These are phyloP conservation scores for Nakazawaea laoshanensis DNA, from an alignment of 805 yeast genomes.

Conservation along the genomic window DNA sequence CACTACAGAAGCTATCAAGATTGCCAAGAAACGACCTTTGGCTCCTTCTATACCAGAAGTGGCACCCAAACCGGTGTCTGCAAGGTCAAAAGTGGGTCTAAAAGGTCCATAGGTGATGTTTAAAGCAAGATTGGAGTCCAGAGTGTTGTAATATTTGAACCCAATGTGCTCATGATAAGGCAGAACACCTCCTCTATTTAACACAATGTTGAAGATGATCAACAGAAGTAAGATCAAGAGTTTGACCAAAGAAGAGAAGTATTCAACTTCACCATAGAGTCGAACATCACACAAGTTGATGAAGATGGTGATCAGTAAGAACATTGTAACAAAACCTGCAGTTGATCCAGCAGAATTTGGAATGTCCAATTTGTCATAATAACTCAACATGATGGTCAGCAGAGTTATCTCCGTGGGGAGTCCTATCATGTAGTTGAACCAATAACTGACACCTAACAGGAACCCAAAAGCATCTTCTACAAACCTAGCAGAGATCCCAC, in stretches of 20 bases:
- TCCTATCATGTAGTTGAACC: constrained; percentile 64
- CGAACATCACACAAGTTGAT: constrained; percentile 63
- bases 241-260: constrained; percentile 52
- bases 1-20: constrained; percentile 52
- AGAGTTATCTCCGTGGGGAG: constrained; percentile 79
- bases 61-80: constrained; percentile 51
- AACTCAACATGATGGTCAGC: constrained; percentile 66
- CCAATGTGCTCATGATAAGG: constrained; percentile 42
- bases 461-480: constrained; percentile 76
- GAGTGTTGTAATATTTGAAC: constrained; percentile 58
- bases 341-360: constrained; percentile 37
- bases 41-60: constrained; percentile 53
- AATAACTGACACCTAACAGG: constrained; percentile 66
- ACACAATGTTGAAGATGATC: constrained; percentile 55
- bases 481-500: constrained; percentile 66
- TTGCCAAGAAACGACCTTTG: constrained; percentile 51
- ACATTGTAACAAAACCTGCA: constrained; percentile 63
- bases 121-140: constrained; percentile 34
- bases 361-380: constrained; percentile 46
- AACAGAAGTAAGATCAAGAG: constrained; percentile 42
- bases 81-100: constrained; percentile 61
- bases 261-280: constrained; percentile 70
- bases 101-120: constrained; percentile 60
- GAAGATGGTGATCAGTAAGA: constrained; percentile 34
- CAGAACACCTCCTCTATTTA: constrained; percentile 51